Evolutionary conservation across 2,329 filamentous ascomycete genomes (phyloP), one percentile per base, ranked within the genome.

Genomic region (Aspergillaceae sp.): DNA sequence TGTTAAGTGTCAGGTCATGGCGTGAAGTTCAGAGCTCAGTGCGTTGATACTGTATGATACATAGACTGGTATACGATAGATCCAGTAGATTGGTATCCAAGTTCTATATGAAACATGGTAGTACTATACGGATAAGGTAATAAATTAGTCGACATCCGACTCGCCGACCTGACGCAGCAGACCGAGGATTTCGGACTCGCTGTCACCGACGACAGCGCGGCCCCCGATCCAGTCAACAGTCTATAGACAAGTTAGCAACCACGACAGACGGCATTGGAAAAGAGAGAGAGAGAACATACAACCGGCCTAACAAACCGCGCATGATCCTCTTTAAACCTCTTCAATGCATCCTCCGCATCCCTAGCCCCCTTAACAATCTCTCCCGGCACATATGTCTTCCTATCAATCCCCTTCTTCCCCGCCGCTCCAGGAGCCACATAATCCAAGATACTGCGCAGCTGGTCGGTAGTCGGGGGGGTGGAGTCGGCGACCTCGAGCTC

Each of bases 161-260:
- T 49, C 50, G 29, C 59, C 58, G 41, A 62, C 45, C 47, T 78
- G 73, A 48, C 81, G 78, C 44, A 96, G 68, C 68, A 95, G 75
- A 69, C 85, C 88, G 62, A 95, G 69, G 50, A 97, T 96, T 71
- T 91, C 86, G 10, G 88, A 94, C 72, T 95, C 84, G 53, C 86
- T 83, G 43, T 86, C 87, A 19, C 87, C 87, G 28, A 80, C 73
- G 7, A 82, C 78, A 41, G 83, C 91, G 65, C 82, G 86, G 53
- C 90, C 92, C 65, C 91, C 90, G 64, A 85, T 87, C 92, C 92
- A 97, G 65, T 97, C 91, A 44, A 97, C 91, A 48, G 84, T 68
- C 69, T 67, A 52, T 33, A 51, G 52, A 29, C 28, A 41, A 37
- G 30, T 41, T 41, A 41, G 40, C 40, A 41, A 5, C 27, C 10